phyloP scores from a whole-genome alignment of 352 stramenopile genomes.

The Pythium sukuiense region DNA sequence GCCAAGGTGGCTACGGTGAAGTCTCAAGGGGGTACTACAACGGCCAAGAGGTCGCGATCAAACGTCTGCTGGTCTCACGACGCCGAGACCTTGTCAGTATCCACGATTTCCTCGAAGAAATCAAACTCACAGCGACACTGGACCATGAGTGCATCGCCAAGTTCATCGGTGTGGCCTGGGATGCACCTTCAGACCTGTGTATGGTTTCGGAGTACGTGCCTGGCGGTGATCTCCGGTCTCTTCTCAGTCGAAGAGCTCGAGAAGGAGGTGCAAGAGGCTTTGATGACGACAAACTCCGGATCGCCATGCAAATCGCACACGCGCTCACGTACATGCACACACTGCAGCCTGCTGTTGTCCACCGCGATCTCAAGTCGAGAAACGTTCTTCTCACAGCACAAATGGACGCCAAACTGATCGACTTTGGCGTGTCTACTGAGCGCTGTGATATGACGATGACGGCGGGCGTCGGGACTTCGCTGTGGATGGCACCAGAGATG shows the following conservation, averaged over 20 bases:
- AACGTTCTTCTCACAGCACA: slow-evolving; percentile 15
- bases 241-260: slow-evolving; percentile 28
- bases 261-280: slow-evolving; percentile 22
- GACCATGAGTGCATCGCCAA: no score
- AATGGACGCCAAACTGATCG: slow-evolving; percentile 33
- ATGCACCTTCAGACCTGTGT: slow-evolving; percentile 36
- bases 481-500: no score
- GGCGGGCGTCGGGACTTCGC: slow-evolving; percentile 15
- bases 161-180: no score
- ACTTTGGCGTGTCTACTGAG: slow-evolving; percentile 38
- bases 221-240: slow-evolving; percentile 38
- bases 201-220: slow-evolving; percentile 45
- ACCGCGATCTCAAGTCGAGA: slow-evolving; percentile 25
- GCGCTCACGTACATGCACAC: slow-evolving; percentile 15
- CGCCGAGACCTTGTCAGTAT: slow-evolving; percentile 9
- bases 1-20: slow-evolving; percentile 19
- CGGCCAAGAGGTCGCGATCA: slow-evolving; percentile 11
- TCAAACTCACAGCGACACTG: slow-evolving; percentile 1
- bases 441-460: slow-evolving; percentile 22
- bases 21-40: slow-evolving; percentile 26
- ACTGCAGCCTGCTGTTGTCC: slow-evolving; percentile 11
- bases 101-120: neutral
- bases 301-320: slow-evolving; percentile 19
- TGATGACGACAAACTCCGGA: slow-evolving; percentile 13
- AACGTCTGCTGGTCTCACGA: slow-evolving; percentile 7